These are phyloP conservation scores for Chlorella vulgaris DNA, from an alignment of 139 green algal genomes.

Conservation along the genomic window DNA sequence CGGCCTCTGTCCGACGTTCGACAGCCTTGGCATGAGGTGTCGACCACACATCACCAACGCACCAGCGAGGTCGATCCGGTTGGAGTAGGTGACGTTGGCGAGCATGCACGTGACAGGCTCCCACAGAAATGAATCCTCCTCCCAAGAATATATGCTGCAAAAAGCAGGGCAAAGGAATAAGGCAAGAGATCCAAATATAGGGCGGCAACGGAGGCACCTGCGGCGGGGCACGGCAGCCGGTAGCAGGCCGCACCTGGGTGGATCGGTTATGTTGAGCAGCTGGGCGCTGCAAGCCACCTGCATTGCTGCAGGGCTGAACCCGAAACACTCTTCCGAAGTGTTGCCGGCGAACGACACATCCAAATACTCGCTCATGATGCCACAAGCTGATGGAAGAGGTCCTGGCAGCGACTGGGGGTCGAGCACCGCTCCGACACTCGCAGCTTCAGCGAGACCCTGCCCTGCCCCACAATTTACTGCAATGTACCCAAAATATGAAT, in stretches of 20 bases:
- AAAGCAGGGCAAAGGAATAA: neutral
- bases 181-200: neutral
- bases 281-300: slow-evolving; percentile 35
- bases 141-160: slow-evolving; percentile 37
- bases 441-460: too few species aligned
- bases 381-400: too few species aligned
- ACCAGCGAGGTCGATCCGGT: slow-evolving; percentile 25
- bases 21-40: neutral
- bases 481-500: too few species aligned
- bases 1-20: neutral
- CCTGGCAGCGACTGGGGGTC: too few species aligned
- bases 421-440: too few species aligned
- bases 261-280: slow-evolving; percentile 42
- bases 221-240: neutral
- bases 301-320: neutral
- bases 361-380: neutral
- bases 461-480: too few species aligned
- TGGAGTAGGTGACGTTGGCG: slow-evolving; percentile 37
- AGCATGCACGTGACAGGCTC: slow-evolving; percentile 37
- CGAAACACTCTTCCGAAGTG: slow-evolving; percentile 16
- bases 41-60: neutral
- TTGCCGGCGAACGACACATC: neutral
- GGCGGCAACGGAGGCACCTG: neutral
- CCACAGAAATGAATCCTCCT: slow-evolving; percentile 28
- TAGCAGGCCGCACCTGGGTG: slow-evolving; percentile 10